These are phyloP conservation scores for Cyberlindnera nakhonratchasimensis DNA, from an alignment of 805 yeast species.

Conservation along the genomic window DNA sequence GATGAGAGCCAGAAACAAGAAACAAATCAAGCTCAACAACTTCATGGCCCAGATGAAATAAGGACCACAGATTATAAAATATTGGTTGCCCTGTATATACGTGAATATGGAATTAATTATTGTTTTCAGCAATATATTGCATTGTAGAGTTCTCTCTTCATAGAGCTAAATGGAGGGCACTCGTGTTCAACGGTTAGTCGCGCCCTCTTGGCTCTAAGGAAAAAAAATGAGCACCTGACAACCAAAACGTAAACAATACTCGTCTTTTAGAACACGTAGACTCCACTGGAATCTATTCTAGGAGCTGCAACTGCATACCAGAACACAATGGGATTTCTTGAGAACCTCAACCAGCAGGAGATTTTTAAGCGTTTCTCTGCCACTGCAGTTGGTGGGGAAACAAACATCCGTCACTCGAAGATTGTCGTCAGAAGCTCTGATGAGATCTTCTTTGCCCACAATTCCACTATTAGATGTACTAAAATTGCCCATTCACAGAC, in stretches of 20 bases:
- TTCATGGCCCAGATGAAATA: slow-evolving; percentile 51
- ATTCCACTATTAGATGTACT: slow-evolving; percentile 20
- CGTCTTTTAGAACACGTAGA: no score
- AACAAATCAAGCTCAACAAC: slow-evolving; percentile 71
- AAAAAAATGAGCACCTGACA: background rate
- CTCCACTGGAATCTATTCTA: no score
- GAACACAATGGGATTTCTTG: slow-evolving; percentile 10
- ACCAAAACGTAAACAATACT: slow-evolving; percentile 7
- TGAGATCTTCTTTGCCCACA: slow-evolving; percentile 22
- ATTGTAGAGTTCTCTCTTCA: no score
- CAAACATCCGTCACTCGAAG: slow-evolving; percentile 16
- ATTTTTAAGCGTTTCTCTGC: slow-evolving; percentile 8
- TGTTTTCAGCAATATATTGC: no score
- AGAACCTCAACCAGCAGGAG: slow-evolving; percentile 8
- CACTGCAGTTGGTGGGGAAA: background rate
- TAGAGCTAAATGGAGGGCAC: no score
- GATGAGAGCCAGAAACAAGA: slow-evolving; percentile 64
- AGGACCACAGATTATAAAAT: background rate
- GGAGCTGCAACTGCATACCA: no score
- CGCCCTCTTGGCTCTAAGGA: background rate
- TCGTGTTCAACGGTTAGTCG: no score
- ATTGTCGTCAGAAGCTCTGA: slow-evolving; percentile 18
- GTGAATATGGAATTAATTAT: background rate
- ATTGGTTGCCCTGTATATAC: slow-evolving; percentile 11
- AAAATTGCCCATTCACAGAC: slow-evolving; percentile 6